These are phyloP conservation scores for Micractinium sp. DNA, from an alignment of 139 green algal species.

Conservation along the genomic window DNA sequence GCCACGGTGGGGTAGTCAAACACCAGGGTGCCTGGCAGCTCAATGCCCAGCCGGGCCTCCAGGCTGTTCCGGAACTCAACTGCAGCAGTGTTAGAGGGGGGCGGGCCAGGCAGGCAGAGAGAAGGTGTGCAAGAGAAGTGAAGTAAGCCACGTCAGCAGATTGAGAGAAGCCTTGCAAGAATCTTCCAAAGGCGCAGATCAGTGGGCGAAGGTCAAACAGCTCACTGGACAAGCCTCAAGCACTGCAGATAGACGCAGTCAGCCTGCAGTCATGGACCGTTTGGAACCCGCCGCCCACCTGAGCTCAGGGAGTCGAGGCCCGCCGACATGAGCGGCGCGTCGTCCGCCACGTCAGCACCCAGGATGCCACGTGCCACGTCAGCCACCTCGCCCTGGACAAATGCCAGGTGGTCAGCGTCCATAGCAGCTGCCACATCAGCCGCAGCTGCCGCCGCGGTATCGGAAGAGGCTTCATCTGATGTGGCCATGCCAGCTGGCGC, in stretches of 20 bases:
- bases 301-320: conserved; percentile 65
- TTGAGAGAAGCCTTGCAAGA: too few species aligned
- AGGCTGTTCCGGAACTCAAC: conserved; percentile 77
- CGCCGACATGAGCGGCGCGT: conserved; percentile 50
- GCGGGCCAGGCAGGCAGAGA: conserved; percentile 2
- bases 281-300: background rate
- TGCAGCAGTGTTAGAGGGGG: conserved; percentile 39
- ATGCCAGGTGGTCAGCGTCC: conserved; percentile 12
- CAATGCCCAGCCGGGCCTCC: conserved; percentile 53
- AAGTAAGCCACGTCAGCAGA: too few species aligned
- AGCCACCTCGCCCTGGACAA: conserved; percentile 27
- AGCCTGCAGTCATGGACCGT: background rate
- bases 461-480: background rate
- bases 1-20: conserved; percentile 68
- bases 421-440: background rate
- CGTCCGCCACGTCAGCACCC: conserved; percentile 2
- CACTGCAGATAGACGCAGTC: background rate
- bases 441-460: background rate
- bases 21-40: conserved; percentile 61
- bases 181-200: too few species aligned
- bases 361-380: conserved; percentile 25
- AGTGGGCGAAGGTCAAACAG: background rate
- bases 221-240: background rate
- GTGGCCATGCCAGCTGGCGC: background rate
- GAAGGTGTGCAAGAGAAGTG: background rate